Evolutionary conservation across 768 basidiomycete genomes (phyloP).

Genomic region (Crassisporium funariophilum): DNA sequence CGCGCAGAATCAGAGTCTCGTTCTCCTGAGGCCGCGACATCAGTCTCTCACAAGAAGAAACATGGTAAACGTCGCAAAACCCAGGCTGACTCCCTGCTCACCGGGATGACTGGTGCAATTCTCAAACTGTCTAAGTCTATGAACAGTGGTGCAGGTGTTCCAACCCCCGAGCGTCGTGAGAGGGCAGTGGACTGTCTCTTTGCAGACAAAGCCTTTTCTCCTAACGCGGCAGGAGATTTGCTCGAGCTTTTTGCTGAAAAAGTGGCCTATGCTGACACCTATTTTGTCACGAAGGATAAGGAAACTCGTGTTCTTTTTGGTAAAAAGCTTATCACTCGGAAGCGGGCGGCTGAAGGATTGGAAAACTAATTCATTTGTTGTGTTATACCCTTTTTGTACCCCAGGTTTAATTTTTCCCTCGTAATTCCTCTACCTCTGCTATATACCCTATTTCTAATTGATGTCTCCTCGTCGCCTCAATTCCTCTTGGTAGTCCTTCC

Average conservation of each 20-base stretch:
- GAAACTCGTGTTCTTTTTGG: not conserved
- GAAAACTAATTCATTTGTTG: no score
- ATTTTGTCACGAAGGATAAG: not conserved
- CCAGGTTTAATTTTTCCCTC: no score
- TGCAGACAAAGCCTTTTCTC: not conserved
- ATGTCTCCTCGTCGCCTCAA: conserved; percentile 1
- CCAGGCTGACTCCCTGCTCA: not conserved
- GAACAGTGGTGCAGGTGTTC: no score
- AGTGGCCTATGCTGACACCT: not conserved
- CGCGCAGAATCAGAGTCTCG: not conserved
- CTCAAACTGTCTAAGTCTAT: no score
- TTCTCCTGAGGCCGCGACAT: not conserved
- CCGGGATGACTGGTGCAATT: no score
- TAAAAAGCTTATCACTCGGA: not conserved
- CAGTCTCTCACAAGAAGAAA: not conserved
- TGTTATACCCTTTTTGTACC: no score
- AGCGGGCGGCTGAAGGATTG: no score
- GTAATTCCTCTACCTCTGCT: not conserved
- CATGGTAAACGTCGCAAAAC: not conserved
- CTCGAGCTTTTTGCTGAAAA: not conserved
- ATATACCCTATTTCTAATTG: not conserved
- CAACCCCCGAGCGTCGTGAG: no score
- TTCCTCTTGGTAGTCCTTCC: conserved; percentile 8
- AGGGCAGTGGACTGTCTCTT: no score
- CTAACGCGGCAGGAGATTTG: not conserved